Evolutionary conservation across 2,329 filamentous ascomycete species (phyloP).

Genomic region (Fusarium nisikadoi): DNA sequence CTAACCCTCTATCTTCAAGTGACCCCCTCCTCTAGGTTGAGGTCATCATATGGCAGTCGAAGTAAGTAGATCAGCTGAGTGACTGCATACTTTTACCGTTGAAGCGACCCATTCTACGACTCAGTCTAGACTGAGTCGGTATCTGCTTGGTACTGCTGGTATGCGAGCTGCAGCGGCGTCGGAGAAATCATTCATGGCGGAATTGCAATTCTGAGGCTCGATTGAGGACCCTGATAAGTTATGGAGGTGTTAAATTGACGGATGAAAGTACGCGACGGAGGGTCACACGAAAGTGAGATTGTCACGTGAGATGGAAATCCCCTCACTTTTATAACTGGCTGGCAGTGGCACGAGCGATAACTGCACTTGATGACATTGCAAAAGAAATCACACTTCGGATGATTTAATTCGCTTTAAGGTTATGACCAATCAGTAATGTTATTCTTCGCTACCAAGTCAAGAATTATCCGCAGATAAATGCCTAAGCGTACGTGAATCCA

Average conservation of each 20-base stretch:
- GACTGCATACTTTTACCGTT: neutral
- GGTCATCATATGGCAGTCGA: neutral
- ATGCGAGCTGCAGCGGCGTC: constrained; percentile 38
- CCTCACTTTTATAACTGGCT: neutral
- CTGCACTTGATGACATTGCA: no score
- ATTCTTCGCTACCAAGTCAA: neutral
- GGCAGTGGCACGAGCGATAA: no score
- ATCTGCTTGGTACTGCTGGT: neutral
- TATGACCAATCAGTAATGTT: neutral
- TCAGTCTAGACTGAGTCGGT: neutral
- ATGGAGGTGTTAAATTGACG: no score
- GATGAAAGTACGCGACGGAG: accelerated
- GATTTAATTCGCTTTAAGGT: no score
- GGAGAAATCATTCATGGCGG: constrained; percentile 30
- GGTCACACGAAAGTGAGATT: no score
- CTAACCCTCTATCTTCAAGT: constrained; percentile 47
- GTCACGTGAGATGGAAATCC: neutral
- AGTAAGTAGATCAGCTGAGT: constrained; percentile 37
- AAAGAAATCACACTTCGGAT: no score
- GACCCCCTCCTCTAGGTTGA: constrained; percentile 4
- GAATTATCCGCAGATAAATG: accelerated
- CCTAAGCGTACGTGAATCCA: neutral
- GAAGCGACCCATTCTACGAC: neutral
- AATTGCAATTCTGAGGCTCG: neutral
- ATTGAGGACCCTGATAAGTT: neutral